Base-by-base conservation (phyloP, 345 rosid species). In the Salix exigua region DNA sequence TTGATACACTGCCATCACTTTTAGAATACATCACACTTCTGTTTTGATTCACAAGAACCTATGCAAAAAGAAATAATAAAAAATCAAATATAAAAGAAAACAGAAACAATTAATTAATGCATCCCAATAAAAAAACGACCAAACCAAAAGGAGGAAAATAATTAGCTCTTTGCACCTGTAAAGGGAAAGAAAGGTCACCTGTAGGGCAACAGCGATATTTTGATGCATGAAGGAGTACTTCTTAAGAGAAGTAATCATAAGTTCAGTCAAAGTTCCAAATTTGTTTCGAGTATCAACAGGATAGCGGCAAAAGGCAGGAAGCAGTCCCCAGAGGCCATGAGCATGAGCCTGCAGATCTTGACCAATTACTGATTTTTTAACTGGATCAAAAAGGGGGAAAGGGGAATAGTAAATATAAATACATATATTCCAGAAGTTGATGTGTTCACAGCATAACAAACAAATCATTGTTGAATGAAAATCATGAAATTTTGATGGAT, bases 31-130 rank as follows among this genome's bases (percentile, higher is more conserved):
- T 86, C 55, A 66, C 76, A 73, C 78, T 77, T 80, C 75, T 91
- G 79, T 91, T 96, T 83, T 96, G 92, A 85, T 86, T 89, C 75
- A 96, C 97, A 83, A 96, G 91, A 83, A 87, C 79, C 97, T 92
- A 73, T 14, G 40, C 3, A 51, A 21, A 44, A 77, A 35, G 3
- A 58, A 65, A 73, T 73, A 21, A 69, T 2, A 44, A 65, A 68
- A 66, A 21, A 74, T 2, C 48, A 10, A 70, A 74, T n/a, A 23
- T 51, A 38, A 66, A 21, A n/a, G 23, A 16, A 66, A 74, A 51
- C 7, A 61, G 66, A 66, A 72, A 42, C 30, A 68, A 61, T 66
- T n/a, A 58, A 38, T 12, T 46, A 46, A 13, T 46, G 17, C 17
- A 46, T 46, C 16, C 50, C 16, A 46, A 46, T 46, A 4, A 46